Conservation (phyloP, 1,139 yeast species). For the Candida glucosophila region DNA sequence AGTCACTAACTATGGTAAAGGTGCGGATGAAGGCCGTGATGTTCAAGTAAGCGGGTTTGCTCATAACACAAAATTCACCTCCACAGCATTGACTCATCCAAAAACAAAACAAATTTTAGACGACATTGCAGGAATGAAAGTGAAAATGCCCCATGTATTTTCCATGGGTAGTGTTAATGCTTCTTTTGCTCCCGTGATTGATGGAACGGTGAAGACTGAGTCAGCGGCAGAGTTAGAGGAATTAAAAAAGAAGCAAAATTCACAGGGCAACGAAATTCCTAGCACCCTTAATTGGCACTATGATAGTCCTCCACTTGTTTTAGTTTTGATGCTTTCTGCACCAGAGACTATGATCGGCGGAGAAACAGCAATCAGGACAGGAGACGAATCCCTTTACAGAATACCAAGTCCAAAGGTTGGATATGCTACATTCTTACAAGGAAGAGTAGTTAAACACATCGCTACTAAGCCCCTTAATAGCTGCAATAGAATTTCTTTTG, state of each 20-base stretch:
- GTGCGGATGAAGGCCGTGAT: slow-evolving; percentile 16
- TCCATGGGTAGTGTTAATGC: slow-evolving; percentile 23
- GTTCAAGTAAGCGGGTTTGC: slow-evolving; percentile 24
- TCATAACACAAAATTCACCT: slow-evolving; percentile 16
- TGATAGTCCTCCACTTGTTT: slow-evolving; percentile 24
- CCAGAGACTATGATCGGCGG: slow-evolving; percentile 25
- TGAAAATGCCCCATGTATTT: slow-evolving; percentile 16
- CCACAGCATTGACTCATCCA: slow-evolving; percentile 8
- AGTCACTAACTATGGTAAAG: slow-evolving; percentile 18
- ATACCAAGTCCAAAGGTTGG: slow-evolving; percentile 9
- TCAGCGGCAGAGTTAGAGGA: too few relatives aligned
- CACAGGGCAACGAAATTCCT: slow-evolving; percentile 5
- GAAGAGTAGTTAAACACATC: slow-evolving; percentile 17
- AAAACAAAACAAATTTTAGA: slow-evolving; percentile 13
- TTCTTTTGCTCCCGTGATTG: too few relatives aligned
- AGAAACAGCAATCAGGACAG: slow-evolving; percentile 22
- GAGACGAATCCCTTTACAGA: slow-evolving; percentile 11
- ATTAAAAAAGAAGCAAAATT: too few relatives aligned
- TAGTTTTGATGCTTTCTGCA: slow-evolving; percentile 25
- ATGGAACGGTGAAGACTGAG: too few relatives aligned
- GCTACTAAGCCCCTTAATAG: slow-evolving; percentile 22
- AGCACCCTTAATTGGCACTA: slow-evolving; percentile 17
- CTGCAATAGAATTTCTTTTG: slow-evolving; percentile 23
- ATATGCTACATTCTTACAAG: slow-evolving; percentile 41
- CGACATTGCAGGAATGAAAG: slow-evolving; percentile 14